These are phyloP conservation scores for Takakia lepidozioides DNA, from an alignment of 225 moss, liverwort and hornwort species.

Conservation along the genomic window DNA sequence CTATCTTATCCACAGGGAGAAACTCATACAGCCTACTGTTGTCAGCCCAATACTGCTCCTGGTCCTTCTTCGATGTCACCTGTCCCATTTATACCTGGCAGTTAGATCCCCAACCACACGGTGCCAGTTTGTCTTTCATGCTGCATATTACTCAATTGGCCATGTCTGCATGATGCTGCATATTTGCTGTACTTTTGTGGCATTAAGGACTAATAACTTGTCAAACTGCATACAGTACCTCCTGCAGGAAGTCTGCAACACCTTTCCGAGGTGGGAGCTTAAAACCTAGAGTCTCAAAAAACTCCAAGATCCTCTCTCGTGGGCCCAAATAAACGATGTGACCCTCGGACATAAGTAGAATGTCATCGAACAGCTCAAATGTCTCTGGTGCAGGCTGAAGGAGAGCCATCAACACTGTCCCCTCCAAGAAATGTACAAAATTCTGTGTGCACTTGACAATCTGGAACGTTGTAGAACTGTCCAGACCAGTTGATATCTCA, in stretches of 20 bases:
- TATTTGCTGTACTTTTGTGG: too few relatives aligned
- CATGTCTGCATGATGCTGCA: too few relatives aligned
- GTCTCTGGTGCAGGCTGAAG: slow-evolving; percentile 61
- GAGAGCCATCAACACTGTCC: slow-evolving; percentile 57
- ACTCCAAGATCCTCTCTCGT: slow-evolving; percentile 39
- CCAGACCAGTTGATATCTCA: slow-evolving; percentile 60
- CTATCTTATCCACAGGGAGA: slow-evolving; percentile 33
- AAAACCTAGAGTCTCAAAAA: slow-evolving; percentile 49
- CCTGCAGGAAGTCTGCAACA: slow-evolving; percentile 56
- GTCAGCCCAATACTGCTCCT: slow-evolving; percentile 53
- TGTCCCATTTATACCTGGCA: slow-evolving; percentile 1
- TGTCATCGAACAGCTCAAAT: slow-evolving; percentile 55
- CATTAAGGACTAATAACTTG: too few relatives aligned
- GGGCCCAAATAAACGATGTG: slow-evolving; percentile 52
- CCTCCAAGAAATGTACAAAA: slow-evolving; percentile 52
- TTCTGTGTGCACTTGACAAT: slow-evolving; percentile 53
- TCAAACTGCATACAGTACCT: too few relatives aligned
- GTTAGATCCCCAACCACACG: too few relatives aligned
- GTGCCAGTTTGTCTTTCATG: too few relatives aligned
- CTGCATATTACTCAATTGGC: too few relatives aligned
- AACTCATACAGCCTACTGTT: slow-evolving; percentile 30
- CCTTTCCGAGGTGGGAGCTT: slow-evolving; percentile 54
- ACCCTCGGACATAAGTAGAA: slow-evolving; percentile 48
- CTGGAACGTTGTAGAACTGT: slow-evolving; percentile 52
- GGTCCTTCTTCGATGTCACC: slow-evolving; percentile 60